phyloP scores from a whole-genome alignment of 805 yeast species.

The Schwanniomyces yamadae region DNA sequence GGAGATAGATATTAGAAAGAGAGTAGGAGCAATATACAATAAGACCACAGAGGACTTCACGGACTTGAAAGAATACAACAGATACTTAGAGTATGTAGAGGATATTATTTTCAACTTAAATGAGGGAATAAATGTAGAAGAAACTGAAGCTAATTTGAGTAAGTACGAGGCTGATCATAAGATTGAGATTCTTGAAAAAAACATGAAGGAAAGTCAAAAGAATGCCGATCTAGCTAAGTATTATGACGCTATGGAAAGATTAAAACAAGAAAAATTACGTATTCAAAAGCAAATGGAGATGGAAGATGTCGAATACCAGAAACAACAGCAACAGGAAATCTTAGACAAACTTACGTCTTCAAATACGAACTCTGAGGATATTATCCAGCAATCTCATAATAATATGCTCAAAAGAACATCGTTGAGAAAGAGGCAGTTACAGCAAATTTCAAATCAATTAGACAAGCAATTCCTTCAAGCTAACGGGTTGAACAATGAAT shows the following conservation, averaged over 20 bases:
- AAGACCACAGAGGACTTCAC: constrained; percentile 74
- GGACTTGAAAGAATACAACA: constrained; percentile 59
- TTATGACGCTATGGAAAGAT: constrained; percentile 52
- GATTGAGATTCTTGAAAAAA: constrained; percentile 72
- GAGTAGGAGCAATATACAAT: constrained; percentile 76
- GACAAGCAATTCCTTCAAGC: constrained; percentile 37
- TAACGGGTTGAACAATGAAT: constrained; percentile 23
- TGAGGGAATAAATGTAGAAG: constrained; percentile 65
- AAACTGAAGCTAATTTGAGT: constrained; percentile 62
- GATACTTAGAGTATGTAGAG: constrained; percentile 82
- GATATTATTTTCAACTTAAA: constrained; percentile 73
- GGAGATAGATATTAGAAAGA: constrained; percentile 85
- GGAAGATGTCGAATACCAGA: constrained; percentile 40
- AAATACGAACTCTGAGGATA: constrained; percentile 35
- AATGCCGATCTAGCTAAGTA: constrained; percentile 65
- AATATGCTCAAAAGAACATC: constrained; percentile 58
- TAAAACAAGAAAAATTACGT: constrained; percentile 65
- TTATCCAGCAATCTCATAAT: constrained; percentile 37
- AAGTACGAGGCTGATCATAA: constrained; percentile 74
- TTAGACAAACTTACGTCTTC: constrained; percentile 38
- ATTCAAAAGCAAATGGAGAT: constrained; percentile 60
- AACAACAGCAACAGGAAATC: constrained; percentile 41
- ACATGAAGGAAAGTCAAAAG: constrained; percentile 60
- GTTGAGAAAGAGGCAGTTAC: constrained; percentile 60
- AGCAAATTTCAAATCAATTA: constrained; percentile 58